phyloP scores from a whole-genome alignment of 345 rosid species.

The Moricandia moricandioides region DNA sequence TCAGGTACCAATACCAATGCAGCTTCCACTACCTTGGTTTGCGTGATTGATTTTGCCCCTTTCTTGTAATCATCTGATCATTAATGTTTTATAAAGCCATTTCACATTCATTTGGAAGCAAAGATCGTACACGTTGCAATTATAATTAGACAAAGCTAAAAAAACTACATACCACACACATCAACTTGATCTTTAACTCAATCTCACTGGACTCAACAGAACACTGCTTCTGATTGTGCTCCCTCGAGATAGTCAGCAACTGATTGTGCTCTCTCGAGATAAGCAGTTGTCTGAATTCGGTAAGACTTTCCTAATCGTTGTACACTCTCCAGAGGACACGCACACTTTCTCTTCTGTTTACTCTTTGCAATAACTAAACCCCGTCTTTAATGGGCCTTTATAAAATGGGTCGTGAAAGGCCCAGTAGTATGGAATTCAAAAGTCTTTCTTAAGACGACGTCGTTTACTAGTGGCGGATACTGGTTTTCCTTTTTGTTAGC shows the following conservation, averaged over 20 bases:
- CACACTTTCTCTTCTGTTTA: conserved; percentile 20
- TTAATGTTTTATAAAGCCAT: background rate
- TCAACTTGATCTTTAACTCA: too few species aligned
- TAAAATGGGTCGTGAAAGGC: background rate
- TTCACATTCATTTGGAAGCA: background rate
- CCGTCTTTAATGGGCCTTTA: background rate
- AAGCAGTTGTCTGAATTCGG: conserved; percentile 79
- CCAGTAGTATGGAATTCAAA: background rate
- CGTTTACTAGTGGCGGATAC: background rate
- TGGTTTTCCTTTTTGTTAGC: background rate
- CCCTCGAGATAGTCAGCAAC: conserved; percentile 50
- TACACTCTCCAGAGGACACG: conserved; percentile 61
- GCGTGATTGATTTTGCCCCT: conserved; percentile 7
- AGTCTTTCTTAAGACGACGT: background rate
- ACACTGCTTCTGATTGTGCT: conserved; percentile 49
- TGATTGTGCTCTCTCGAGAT: conserved; percentile 70
- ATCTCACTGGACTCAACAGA: too few species aligned
- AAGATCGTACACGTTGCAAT: conserved; percentile 11
- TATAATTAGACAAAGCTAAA: background rate
- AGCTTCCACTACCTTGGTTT: background rate
- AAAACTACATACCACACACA: conserved; percentile 7
- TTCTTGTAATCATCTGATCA: background rate
- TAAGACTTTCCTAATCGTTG: conserved; percentile 70
- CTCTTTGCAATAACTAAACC: background rate
- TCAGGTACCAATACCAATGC: conserved; percentile 15